Evolutionary conservation across 208 protist genomes (phyloP).

Genomic region (Acanthamoeba lenticulata): DNA sequence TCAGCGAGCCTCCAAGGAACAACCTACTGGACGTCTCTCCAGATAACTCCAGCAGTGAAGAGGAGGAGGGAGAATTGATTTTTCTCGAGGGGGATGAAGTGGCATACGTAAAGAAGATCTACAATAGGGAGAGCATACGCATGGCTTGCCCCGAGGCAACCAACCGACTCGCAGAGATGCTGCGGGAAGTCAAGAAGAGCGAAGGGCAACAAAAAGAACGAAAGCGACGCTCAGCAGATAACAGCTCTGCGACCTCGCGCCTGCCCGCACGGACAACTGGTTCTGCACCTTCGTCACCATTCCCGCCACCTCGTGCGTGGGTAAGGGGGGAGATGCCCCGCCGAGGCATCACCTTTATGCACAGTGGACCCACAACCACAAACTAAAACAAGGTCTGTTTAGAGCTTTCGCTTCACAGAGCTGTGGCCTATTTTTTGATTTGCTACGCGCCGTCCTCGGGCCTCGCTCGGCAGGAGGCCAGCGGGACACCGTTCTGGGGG

Average conservation of each 20-base stretch:
- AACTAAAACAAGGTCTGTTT: not conserved
- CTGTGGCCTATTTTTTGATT: too few species aligned
- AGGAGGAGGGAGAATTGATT: not conserved
- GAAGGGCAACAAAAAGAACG: not conserved
- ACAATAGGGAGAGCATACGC: not conserved
- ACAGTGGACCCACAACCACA: not conserved
- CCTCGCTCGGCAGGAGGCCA: too few species aligned
- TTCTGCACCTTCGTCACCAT: not conserved
- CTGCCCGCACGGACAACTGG: not conserved
- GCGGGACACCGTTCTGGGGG: too few species aligned
- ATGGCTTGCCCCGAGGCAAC: not conserved
- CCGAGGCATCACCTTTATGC: not conserved
- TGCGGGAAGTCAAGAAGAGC: not conserved
- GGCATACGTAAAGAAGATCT: not conserved
- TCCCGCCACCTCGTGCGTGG: not conserved
- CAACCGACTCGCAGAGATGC: not conserved
- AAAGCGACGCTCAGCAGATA: not conserved
- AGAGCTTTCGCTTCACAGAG: too few species aligned
- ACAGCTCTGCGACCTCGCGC: not conserved
- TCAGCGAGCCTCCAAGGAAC: not conserved
- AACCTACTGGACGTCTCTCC: not conserved
- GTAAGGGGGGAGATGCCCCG: not conserved
- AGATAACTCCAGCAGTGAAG: not conserved
- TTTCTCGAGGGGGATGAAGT: slow-evolving; percentile 4
- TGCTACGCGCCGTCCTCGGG: too few species aligned